Conservation (phyloP, 2,329 filamentous ascomycete species). For the Ophiostoma sp. region DNA sequence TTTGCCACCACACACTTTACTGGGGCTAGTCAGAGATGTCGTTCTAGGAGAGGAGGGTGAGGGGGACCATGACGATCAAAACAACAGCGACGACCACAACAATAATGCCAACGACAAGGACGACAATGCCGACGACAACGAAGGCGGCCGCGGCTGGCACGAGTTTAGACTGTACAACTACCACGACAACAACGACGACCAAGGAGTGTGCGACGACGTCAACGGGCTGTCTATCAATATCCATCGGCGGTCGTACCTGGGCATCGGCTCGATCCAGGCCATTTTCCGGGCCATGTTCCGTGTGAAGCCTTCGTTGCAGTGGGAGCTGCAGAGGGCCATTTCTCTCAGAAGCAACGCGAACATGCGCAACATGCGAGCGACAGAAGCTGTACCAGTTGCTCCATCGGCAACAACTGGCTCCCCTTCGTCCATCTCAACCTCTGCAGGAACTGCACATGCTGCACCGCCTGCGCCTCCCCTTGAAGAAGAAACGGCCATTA, state of each 20-base stretch:
- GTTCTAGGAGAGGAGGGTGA: background rate
- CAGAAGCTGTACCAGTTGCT: background rate
- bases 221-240: background rate
- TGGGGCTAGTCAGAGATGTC: background rate
- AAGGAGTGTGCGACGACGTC: constrained; percentile 2
- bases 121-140: background rate
- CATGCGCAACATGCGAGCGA: too few relatives aligned
- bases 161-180: background rate
- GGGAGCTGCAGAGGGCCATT: background rate
- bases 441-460: too few relatives aligned
- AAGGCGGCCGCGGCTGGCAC: constrained; percentile 3
- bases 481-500: background rate
- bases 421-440: background rate
- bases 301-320: background rate
- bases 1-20: background rate
- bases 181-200: background rate
- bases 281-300: constrained; percentile 2
- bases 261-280: background rate
- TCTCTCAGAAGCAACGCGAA: background rate
- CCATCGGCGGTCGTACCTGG: background rate
- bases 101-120: background rate
- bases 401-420: background rate
- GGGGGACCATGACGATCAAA: background rate
- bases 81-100: background rate
- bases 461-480: too few relatives aligned